Evolutionary conservation across 768 basidiomycete species (phyloP), one percentile per base, ranked within the genome.

Genomic region (Boletus reticulatus): DNA sequence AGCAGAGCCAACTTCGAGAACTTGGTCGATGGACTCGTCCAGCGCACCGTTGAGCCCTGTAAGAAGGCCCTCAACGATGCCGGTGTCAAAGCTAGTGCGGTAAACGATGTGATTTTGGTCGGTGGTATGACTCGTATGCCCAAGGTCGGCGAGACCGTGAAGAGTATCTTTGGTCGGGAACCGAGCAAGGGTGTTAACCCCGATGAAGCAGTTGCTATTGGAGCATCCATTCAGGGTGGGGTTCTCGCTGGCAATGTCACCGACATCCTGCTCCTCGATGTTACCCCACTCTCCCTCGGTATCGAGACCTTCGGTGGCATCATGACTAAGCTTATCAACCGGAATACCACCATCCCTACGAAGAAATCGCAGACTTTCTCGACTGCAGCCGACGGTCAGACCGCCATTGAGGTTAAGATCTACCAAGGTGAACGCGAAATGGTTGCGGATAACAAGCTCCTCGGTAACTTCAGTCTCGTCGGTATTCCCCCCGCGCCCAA

Each of bases 51-150:
- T 58, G 93, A 95, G 1, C 97, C 97, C 1, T 98, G 95, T 82
- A 94, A 92, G 80, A 98, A 98, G 82, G 97, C 96, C 27, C 80
- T 98, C n/a, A 66, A 72, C 14, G 97, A 98, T 70, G 96, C 96
- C 37, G 89, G 91, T 63, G 84, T 98, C 64, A 98, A 97, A 78
- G 76, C 94, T 14, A 87, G 81, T 66, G 95, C 98, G 61, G 87
- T 98, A 63, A 83, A 96, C 73, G 97, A 98, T 63, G 94, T 99
- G 56, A 97, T 99, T 67, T 83, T 99, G 27, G 97, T 99, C 47
- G 97, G 97, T 73, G 97, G 97, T 66, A 98, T 98, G 94, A 88
- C 88, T 44, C 94, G 97, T 67, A 98, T 98, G 95, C 97, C 97
- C 46, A 84, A 85, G 66, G 96, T 99, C 34, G 81, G 82, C 22